phyloP scores from a whole-genome alignment of 352 stramenopile genomes.

The Phytopythium vexans region DNA sequence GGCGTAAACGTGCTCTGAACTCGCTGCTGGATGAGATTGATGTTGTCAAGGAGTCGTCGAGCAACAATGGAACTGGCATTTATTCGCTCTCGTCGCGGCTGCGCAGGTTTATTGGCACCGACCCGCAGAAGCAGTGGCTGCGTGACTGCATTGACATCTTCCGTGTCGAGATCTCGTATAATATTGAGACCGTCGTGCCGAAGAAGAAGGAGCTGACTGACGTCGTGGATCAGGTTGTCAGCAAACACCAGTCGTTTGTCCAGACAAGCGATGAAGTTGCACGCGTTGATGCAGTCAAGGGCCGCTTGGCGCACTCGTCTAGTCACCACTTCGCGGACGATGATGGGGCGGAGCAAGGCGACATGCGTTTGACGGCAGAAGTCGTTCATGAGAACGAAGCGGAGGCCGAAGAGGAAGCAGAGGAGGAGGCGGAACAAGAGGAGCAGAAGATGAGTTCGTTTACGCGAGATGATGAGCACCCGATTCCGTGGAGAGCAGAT shows the following conservation, averaged over 20 bases:
- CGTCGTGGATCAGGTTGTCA: constrained; percentile 57
- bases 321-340: constrained; percentile 37
- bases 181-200: constrained; percentile 56
- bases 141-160: constrained; percentile 71
- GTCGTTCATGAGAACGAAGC: constrained; percentile 90
- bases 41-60: constrained; percentile 9
- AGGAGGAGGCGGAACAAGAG: constrained; percentile 88
- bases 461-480: constrained; percentile 86
- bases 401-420: constrained; percentile 84
- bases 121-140: constrained; percentile 42
- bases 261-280: constrained; percentile 41
- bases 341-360: constrained; percentile 47
- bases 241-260: constrained; percentile 59
- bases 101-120: constrained; percentile 58
- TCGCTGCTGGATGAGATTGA: constrained; percentile 85
- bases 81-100: constrained; percentile 45
- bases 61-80: constrained; percentile 6
- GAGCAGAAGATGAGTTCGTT: constrained; percentile 92
- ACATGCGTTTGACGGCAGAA: constrained; percentile 78
- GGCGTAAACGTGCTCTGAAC: constrained; percentile 93
- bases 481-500: constrained; percentile 70
- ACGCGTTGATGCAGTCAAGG: constrained; percentile 55
- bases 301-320: constrained; percentile 58
- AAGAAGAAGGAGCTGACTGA: constrained; percentile 70
- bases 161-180: constrained; percentile 80